A percentile compares a stretch with the other conserved stretches of the same genome.
phyloP scores from a whole-genome alignment of 345 rosid genomes.

The Corchorus capsularis region DNA sequence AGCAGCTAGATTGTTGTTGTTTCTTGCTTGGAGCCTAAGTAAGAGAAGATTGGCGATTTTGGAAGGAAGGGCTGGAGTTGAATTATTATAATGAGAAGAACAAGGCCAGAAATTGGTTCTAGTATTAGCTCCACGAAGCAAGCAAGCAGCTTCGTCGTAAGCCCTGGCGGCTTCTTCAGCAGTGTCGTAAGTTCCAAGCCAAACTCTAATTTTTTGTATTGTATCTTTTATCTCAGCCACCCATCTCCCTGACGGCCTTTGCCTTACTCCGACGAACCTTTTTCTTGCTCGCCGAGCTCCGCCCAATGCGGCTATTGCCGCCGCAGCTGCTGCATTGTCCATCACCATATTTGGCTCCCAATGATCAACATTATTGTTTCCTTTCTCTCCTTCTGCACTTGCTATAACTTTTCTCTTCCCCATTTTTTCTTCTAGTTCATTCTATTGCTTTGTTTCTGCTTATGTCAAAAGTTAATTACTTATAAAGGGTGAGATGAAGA shows the following conservation, averaged over 20 bases:
- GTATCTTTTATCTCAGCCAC: slow-evolving; percentile 59
- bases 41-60: slow-evolving; percentile 45
- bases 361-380: not conserved
- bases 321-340: slow-evolving; percentile 39
- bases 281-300: slow-evolving; percentile 39
- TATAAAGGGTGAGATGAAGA: not conserved
- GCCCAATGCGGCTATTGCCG: slow-evolving; percentile 10
- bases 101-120: slow-evolving; percentile 53
- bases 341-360: slow-evolving; percentile 27
- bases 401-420: slow-evolving; percentile 18
- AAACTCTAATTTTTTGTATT: slow-evolving; percentile 51
- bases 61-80: slow-evolving; percentile 43
- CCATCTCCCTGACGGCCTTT: slow-evolving; percentile 54
- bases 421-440: not conserved
- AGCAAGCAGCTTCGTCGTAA: slow-evolving; percentile 56
- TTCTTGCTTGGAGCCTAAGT: slow-evolving; percentile 38
- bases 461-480: not conserved
- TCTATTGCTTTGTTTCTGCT: not conserved
- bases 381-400: slow-evolving; percentile 17
- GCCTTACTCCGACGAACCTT: slow-evolving; percentile 49
- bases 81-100: slow-evolving; percentile 20
- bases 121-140: slow-evolving; percentile 55
- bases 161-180: slow-evolving; percentile 60
- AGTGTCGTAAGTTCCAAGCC: slow-evolving; percentile 56
- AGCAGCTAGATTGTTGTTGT: not conserved